Evolutionary conservation across 768 basidiomycete species (phyloP), one percentile per base, ranked within the genome.

Genomic region (Lactarius hengduanensis): DNA sequence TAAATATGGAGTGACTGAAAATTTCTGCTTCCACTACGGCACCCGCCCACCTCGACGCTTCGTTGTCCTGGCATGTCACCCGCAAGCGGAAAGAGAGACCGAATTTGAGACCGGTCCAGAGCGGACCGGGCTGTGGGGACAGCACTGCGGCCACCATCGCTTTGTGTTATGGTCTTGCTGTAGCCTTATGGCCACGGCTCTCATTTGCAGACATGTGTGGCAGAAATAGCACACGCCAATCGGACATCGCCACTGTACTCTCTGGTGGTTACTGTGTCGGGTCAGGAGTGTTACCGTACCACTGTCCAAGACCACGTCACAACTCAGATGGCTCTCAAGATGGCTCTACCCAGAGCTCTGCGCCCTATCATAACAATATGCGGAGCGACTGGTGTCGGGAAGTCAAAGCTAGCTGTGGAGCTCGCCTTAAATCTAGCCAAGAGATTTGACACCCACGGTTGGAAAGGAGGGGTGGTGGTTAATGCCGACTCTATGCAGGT

Each of bases 401-500:
- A 98, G 78, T 96, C 95, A 15, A 91, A 91, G 63, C 82, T 98
- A 9, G 92, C 92, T 4, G 85, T 99, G 26, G 88, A 97, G 65
- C 83, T 99, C 18, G 96, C 96, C 30, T 81, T 87, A 40, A 81
- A 80, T 65, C 75, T 89, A 28, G 74, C 81, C 13, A 75, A 80
- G 54, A 71, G 69, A 40, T n/a, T 60, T 30, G 63, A 72, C 50
- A 71, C 69, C 34, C 75, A 77, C 71, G 78, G 76, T 56, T 89
- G 86, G 83, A 77, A 76, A 16, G 85, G 86, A 15, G 89, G 87
- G 9, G 86, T 87, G 73, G 83, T 98, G 70, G 88, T 99, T 74
- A 98, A 98, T 74, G 93, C 96, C 11, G 97, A 99, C 77, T 87
- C 96, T 15, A 98, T 99, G 96, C 97, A 99, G 76, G 88, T 94